phyloP scores from a whole-genome alignment of 2,329 filamentous ascomycete species.

The Fusarium humuli region DNA sequence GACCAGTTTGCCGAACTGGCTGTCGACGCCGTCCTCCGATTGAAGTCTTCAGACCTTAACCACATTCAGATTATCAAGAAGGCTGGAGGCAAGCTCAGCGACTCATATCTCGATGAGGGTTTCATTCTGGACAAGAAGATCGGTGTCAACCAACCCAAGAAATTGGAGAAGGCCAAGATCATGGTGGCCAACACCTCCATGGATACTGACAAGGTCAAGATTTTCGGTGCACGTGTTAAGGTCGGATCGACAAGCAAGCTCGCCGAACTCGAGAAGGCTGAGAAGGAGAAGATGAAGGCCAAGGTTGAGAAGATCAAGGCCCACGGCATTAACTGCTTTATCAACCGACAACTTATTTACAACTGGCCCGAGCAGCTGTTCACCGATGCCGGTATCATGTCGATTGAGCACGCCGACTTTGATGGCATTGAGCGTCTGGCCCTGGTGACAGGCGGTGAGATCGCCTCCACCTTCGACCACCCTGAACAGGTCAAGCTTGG shows the following conservation, averaged over 20 bases:
- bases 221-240: constrained; percentile 97
- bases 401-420: constrained; percentile 98
- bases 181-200: constrained; percentile 97
- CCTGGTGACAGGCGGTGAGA: constrained; percentile 95
- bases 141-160: constrained; percentile 97
- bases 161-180: constrained; percentile 97
- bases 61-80: constrained; percentile 99
- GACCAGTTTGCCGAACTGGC: constrained; percentile 92
- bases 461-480: constrained; percentile 97
- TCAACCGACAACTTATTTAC: constrained; percentile 99
- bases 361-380: constrained; percentile 99
- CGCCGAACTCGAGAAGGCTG: constrained; percentile 97
- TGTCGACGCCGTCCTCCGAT: constrained; percentile 88
- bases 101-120: constrained; percentile 97
- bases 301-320: constrained; percentile 99
- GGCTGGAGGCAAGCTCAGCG: constrained; percentile 94
- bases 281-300: constrained; percentile 99
- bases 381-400: constrained; percentile 96
- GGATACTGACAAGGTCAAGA: constrained; percentile 99
- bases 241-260: constrained; percentile 96
- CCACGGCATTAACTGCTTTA: constrained; percentile 99
- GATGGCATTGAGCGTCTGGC: constrained; percentile 96
- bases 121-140: constrained; percentile 99
- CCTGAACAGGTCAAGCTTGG: constrained; percentile 97
- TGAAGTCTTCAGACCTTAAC: constrained; percentile 92